These are phyloP conservation scores for Chenopodium berlandieri DNA, from an alignment of 148 eudicot genomes.

Conservation along the genomic window DNA sequence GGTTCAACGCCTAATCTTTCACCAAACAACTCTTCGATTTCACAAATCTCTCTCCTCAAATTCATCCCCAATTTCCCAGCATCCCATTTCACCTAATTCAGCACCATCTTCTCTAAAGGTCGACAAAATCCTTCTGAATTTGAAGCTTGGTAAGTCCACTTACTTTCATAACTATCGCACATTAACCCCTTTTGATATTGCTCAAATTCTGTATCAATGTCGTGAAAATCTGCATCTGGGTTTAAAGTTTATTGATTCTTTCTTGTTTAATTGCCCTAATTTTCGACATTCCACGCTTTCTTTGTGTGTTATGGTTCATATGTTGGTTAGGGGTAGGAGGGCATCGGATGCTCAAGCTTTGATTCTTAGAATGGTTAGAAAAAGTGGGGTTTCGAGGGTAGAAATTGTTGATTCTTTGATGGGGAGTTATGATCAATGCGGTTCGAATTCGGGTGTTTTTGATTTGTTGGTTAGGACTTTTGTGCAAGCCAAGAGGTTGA, in stretches of 20 bases:
- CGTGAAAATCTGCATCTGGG: constrained; percentile 45
- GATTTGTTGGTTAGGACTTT: constrained; percentile 81
- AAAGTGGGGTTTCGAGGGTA: constrained; percentile 57
- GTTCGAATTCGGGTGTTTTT: constrained; percentile 49
- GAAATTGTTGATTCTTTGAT: constrained; percentile 63
- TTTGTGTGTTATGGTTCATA: constrained; percentile 49
- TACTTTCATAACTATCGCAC: constrained; percentile 20
- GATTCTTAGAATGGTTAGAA: constrained; percentile 67
- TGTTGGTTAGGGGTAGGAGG: constrained; percentile 52
- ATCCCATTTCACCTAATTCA: constrained; percentile 16
- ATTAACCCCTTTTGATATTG: constrained; percentile 44
- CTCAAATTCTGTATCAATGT: constrained; percentile 46
- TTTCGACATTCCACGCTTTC: constrained; percentile 59
- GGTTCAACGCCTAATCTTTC: constrained; percentile 5
- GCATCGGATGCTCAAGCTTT: constrained; percentile 63
- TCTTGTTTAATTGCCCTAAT: constrained; percentile 43
- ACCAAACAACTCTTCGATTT: background rate
- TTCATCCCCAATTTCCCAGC: constrained; percentile 14
- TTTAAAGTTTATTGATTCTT: constrained; percentile 46
- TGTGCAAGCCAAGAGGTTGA: constrained; percentile 81
- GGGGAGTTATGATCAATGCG: constrained; percentile 36
- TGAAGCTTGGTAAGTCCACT: constrained; percentile 48
- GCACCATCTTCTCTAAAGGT: constrained; percentile 34
- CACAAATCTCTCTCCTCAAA: background rate
- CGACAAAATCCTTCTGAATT: constrained; percentile 46